These are phyloP conservation scores for Cercospora janseana DNA, from an alignment of 2,329 filamentous ascomycete genomes.

Conservation along the genomic window DNA sequence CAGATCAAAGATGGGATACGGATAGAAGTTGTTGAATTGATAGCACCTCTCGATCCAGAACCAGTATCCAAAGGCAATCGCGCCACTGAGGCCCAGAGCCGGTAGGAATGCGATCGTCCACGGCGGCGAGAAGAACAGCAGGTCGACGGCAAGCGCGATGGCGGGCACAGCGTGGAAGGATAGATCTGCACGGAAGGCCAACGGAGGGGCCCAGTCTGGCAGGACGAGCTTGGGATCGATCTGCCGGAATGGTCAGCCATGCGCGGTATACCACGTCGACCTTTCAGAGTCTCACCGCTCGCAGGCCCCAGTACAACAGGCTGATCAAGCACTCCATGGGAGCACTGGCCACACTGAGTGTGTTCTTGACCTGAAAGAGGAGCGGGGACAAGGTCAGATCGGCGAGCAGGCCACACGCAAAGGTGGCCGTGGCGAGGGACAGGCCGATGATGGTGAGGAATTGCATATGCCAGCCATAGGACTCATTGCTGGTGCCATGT, in stretches of 20 bases:
- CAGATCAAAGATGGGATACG: constrained; percentile 78
- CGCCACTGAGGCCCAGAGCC: constrained; percentile 58
- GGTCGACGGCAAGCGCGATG: constrained; percentile 62
- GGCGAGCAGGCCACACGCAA: constrained; percentile 60
- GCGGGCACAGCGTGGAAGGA: constrained; percentile 67
- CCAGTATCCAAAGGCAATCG: constrained; percentile 68
- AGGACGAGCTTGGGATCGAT: constrained; percentile 55
- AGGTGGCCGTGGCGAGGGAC: constrained; percentile 59
- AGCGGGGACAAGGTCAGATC: constrained; percentile 59
- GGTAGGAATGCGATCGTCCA: constrained; percentile 65
- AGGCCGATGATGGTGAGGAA: constrained; percentile 74
- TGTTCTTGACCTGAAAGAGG: constrained; percentile 68
- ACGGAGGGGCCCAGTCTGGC: constrained; percentile 43
- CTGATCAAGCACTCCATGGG: constrained; percentile 71
- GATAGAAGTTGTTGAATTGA: constrained; percentile 69
- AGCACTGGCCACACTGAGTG: constrained; percentile 62
- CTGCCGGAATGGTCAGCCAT: constrained; percentile 18
- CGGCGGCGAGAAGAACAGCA: constrained; percentile 68
- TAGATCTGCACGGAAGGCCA: constrained; percentile 55
- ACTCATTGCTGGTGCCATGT: constrained; percentile 48
- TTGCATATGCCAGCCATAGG: constrained; percentile 68
- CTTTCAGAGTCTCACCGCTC: constrained; percentile 45
- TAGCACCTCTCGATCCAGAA: constrained; percentile 74
- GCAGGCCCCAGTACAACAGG: constrained; percentile 70
- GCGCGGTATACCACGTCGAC: neutral